These are phyloP conservation scores for Quercus dentata DNA, from an alignment of 306 rosid genomes.

Conservation along the genomic window DNA sequence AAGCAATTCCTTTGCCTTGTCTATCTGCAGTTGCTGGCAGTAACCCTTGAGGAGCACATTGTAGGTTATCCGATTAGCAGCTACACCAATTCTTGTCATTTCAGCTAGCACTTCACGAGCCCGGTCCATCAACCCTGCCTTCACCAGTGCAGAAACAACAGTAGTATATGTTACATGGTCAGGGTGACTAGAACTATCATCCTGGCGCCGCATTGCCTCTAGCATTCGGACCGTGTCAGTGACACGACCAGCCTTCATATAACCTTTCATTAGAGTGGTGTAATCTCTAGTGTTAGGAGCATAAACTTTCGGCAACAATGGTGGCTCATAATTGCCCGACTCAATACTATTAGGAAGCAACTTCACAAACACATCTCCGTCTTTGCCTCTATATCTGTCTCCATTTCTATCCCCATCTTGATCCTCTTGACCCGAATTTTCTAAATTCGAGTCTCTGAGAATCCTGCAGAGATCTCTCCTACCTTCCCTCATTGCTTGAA, in stretches of 20 bases:
- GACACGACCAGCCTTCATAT: constrained; percentile 83
- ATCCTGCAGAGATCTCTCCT: constrained; percentile 70
- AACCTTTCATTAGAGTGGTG: constrained; percentile 93
- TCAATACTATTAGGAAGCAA: constrained; percentile 69
- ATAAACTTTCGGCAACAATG: constrained; percentile 55
- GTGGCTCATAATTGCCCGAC: constrained; percentile 37
- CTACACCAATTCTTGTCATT: constrained; percentile 73
- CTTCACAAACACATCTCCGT: constrained; percentile 38
- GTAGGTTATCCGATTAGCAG: constrained; percentile 80
- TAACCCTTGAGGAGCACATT: constrained; percentile 88
- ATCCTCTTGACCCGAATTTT: constrained; percentile 16
- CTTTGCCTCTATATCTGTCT: constrained; percentile 13
- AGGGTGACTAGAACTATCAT: constrained; percentile 76
- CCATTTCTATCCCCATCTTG: constrained; percentile 19
- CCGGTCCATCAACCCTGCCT: constrained; percentile 76
- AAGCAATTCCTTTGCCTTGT: constrained; percentile 70
- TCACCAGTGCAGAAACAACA: constrained; percentile 83
- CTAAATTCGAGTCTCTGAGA: constrained; percentile 41
- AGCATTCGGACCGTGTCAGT: constrained; percentile 76
- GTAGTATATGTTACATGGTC: constrained; percentile 93
- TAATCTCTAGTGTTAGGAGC: constrained; percentile 75
- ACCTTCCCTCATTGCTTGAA: constrained; percentile 90
- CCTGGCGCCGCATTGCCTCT: constrained; percentile 80
- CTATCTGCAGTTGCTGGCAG: constrained; percentile 72
- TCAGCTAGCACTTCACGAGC: constrained; percentile 88